A percentile compares a stretch with the other conserved stretches of the same genome.
Evolutionary conservation across 1,284 basidiomycete genomes (phyloP).

Genomic region (Heterobasidion annosum): DNA sequence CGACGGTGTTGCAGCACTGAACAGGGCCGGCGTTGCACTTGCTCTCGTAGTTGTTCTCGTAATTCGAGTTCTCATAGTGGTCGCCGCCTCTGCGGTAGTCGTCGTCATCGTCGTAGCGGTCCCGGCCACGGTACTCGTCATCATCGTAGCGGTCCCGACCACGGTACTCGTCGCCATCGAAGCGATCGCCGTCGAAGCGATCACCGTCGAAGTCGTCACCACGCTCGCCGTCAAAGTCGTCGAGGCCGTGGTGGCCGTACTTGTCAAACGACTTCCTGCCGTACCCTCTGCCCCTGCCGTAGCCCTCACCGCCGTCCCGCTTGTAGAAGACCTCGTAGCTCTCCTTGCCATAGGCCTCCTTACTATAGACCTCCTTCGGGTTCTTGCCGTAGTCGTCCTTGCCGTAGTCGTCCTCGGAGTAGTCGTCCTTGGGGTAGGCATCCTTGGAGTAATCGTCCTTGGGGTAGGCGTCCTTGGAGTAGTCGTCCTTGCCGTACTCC

Average conservation of each 20-base stretch:
- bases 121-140: too few species aligned
- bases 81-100: too few species aligned
- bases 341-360: not conserved
- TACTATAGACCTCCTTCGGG: not conserved
- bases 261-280: not conserved
- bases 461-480: not conserved
- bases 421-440: not conserved
- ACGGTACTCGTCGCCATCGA: too few species aligned
- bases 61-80: too few species aligned
- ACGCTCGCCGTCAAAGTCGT: too few species aligned
- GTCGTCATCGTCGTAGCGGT: too few species aligned
- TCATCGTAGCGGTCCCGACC: too few species aligned
- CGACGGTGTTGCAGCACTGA: not conserved
- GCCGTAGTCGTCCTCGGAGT: not conserved
- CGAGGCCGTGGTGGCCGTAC: too few species aligned
- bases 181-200: too few species aligned
- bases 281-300: not conserved
- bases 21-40: conserved; percentile 15
- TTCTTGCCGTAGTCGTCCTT: not conserved
- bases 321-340: not conserved
- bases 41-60: not conserved
- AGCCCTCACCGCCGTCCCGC: not conserved
- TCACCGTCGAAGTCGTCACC: too few species aligned
- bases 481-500: too few species aligned
- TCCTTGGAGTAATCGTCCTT: not conserved